These are phyloP conservation scores for Phragmites australis DNA, from an alignment of 176 grass and related monocot species.

Conservation along the genomic window DNA sequence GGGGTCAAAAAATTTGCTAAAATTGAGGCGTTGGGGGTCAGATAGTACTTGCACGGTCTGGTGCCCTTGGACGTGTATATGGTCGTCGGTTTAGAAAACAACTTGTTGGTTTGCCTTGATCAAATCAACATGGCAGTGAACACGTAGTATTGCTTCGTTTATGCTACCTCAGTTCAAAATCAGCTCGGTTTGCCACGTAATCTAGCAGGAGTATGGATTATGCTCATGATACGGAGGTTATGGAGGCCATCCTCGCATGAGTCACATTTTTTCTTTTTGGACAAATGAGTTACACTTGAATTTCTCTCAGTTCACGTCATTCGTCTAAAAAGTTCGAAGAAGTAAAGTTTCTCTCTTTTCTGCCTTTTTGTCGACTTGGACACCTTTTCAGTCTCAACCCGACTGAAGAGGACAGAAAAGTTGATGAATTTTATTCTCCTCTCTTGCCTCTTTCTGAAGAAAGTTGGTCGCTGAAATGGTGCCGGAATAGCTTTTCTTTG, in stretches of 20 bases:
- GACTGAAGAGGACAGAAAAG: not conserved
- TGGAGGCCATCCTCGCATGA: no score
- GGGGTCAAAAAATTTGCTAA: not conserved
- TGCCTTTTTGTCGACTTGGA: not conserved
- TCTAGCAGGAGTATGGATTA: not conserved
- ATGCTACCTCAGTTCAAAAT: not conserved
- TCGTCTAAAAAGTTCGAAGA: not conserved
- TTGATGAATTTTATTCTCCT: not conserved
- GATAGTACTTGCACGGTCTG: not conserved
- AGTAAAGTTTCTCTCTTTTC: not conserved
- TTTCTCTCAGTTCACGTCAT: not conserved
- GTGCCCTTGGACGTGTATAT: not conserved
- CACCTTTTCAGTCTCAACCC: not conserved
- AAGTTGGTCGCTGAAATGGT: constrained; percentile 20
- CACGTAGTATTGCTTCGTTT: not conserved
- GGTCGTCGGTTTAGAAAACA: not conserved
- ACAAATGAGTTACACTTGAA: not conserved
- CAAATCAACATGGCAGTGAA: not conserved
- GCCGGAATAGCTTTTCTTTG: not conserved
- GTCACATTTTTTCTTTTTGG: not conserved
- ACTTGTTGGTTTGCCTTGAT: not conserved
- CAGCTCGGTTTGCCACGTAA: not conserved
- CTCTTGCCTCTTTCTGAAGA: not conserved
- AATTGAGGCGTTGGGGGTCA: not conserved
- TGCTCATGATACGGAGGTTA: no score